phyloP scores from a whole-genome alignment of 805 yeast genomes.

The Metschnikowia lochheadii region DNA sequence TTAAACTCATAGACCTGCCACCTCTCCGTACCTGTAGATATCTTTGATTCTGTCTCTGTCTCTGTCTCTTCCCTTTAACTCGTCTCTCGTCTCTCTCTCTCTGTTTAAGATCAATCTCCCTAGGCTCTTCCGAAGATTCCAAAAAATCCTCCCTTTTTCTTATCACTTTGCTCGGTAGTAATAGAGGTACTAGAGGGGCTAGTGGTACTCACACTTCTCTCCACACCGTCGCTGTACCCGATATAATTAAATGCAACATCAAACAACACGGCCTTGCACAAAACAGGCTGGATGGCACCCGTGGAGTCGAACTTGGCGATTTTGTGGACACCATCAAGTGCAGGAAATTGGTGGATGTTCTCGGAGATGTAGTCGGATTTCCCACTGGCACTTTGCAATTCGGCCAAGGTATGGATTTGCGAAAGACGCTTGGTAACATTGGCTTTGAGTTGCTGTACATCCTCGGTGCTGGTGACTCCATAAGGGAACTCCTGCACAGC shows the following conservation, averaged over 20 bases:
- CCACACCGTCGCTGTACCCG: constrained; percentile 38
- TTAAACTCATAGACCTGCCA: too few species aligned
- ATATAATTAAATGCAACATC: constrained; percentile 87
- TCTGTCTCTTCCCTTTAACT: too few species aligned
- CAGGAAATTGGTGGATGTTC: constrained; percentile 37
- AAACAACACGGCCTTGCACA: constrained; percentile 84
- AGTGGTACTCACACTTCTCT: constrained; percentile 6
- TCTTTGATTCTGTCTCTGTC: too few species aligned
- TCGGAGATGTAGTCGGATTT: constrained; percentile 37
- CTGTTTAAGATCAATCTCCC: background rate
- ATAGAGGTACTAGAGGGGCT: constrained; percentile 3
- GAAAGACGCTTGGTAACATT: constrained; percentile 16
- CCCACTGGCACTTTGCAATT: constrained; percentile 31
- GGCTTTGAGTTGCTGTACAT: constrained; percentile 23
- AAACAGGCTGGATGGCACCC: constrained; percentile 49
- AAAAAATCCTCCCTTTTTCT: constrained; percentile 62
- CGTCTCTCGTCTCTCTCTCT: too few species aligned
- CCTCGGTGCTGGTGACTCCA: constrained; percentile 35
- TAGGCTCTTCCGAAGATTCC: constrained; percentile 62
- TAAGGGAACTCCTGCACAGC: constrained; percentile 39
- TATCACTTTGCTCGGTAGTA: constrained; percentile 23
- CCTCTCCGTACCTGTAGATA: too few species aligned
- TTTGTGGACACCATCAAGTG: constrained; percentile 19
- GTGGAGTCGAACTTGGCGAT: constrained; percentile 22
- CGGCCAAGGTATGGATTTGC: constrained; percentile 45